phyloP scores from a whole-genome alignment of 768 basidiomycete genomes.

The Mycena vitilis region DNA sequence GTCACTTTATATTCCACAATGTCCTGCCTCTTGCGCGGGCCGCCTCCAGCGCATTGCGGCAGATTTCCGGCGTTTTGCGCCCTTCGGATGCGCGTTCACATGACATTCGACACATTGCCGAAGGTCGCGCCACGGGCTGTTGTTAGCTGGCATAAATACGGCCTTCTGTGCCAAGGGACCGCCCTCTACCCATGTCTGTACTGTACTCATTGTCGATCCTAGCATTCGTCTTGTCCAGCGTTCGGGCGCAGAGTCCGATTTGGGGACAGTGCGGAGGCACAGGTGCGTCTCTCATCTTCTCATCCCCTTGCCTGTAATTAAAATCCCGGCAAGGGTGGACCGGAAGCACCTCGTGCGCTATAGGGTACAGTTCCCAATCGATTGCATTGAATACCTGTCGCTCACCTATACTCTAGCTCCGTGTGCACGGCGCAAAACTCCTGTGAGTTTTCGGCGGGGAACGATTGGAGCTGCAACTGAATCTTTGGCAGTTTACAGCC shows the following conservation, averaged over 20 bases:
- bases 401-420: background rate
- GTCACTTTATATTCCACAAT: no score
- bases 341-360: conserved; percentile 54
- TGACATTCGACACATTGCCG: conserved; percentile 1
- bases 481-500: conserved; percentile 48
- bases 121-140: background rate
- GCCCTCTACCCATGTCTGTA: conserved; percentile 4
- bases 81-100: background rate
- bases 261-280: conserved; percentile 23
- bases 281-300: background rate
- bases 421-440: conserved; percentile 1
- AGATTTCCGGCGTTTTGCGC: conserved; percentile 16
- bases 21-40: no score
- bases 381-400: background rate
- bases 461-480: background rate
- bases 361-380: conserved; percentile 44
- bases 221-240: background rate
- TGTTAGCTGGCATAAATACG: background rate
- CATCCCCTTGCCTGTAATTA: background rate
- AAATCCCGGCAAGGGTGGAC: conserved; percentile 19
- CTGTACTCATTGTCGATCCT: background rate
- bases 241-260: conserved; percentile 9
- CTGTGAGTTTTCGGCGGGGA: background rate
- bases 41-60: background rate
- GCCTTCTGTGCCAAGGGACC: background rate